Evolutionary conservation across 108 stramenopile genomes (phyloP), one percentile per base, ranked within the genome.

Genomic region (Mediolabrus comicus): DNA sequence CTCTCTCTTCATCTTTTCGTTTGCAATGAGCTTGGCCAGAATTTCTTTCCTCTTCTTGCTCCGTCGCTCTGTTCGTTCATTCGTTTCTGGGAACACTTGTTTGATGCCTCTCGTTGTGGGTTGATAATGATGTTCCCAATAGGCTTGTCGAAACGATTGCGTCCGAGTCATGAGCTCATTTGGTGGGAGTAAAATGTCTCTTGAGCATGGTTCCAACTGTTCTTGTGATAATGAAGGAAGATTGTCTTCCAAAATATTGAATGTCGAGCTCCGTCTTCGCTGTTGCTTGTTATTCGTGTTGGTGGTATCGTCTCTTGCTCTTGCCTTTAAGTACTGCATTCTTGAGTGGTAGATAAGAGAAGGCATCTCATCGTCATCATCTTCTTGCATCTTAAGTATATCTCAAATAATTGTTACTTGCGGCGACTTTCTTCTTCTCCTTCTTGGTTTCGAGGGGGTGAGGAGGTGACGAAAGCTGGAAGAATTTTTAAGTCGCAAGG

Each of bases 241-340:
- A n/a, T 58, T 60, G 17, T 67, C 19, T 1, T 54, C 59, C 6
- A n/a, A 22, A 3, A 27, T 11, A 8, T 67, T 14, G 22, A 61
- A 52, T 0, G 27, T 36, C 27, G 70, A 62, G 1, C 52, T 57
- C 38, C 29, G 54, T 31, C 60, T 31, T 54, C 61, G 27, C 22
- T 8, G 22, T 49, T 22, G 46, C 2, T 49, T 49, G 46, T 17
- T 24, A 22, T 16, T 49, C 2, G 22, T 22, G 19, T 0, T 22
- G 6, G 19, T 22, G 5, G 1, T 25, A 6, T 71, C 61, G 19
- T 59, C 46, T 16, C 65, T 59, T 61, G 67, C 74, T 29, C 74
- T 49, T 16, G 62, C 39, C 53, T 61, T 67, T 59, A 74, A 53
- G 51, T 74, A 74, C 24, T 54, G 74, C 74, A 74, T 74, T 30